Evolutionary conservation across 768 basidiomycete genomes (phyloP).

Genomic region (Lanmaoa pseudosensibilis): DNA sequence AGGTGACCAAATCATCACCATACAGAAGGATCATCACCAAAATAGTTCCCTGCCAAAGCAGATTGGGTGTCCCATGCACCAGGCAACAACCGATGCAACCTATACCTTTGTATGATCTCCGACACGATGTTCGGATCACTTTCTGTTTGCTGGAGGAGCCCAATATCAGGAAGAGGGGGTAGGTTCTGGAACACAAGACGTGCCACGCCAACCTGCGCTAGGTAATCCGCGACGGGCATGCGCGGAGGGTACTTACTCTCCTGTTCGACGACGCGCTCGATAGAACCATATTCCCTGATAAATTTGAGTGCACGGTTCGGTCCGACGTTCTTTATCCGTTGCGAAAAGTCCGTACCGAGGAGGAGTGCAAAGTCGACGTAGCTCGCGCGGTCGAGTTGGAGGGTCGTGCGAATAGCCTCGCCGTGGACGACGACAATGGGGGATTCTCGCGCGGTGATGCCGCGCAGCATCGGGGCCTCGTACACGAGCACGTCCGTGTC

Average conservation of each 20-base stretch:
- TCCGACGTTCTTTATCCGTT: constrained; percentile 80
- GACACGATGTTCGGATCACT: constrained; percentile 45
- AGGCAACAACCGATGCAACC: constrained; percentile 43
- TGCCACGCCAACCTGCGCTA: constrained; percentile 62
- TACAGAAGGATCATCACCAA: constrained; percentile 56
- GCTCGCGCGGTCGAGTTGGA: constrained; percentile 54
- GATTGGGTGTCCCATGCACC: constrained; percentile 44
- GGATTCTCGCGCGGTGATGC: constrained; percentile 58
- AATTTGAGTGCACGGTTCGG: constrained; percentile 75
- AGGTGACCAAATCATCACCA: constrained; percentile 7
- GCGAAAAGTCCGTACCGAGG: constrained; percentile 88
- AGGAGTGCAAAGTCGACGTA: constrained; percentile 87
- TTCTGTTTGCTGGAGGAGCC: constrained; percentile 35
- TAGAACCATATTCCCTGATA: constrained; percentile 67
- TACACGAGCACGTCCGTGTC: constrained; percentile 87
- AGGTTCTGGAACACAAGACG: constrained; percentile 63
- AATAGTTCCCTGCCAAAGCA: constrained; percentile 63
- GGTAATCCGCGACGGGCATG: constrained; percentile 49
- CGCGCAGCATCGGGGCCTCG: constrained; percentile 79
- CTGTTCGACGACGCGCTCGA: constrained; percentile 63
- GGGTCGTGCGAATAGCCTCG: constrained; percentile 53
- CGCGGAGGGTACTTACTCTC: constrained; percentile 54
- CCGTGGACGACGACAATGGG: constrained; percentile 70
- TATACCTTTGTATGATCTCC: constrained; percentile 50
- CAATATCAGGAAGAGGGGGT: constrained; percentile 56